phyloP scores from a whole-genome alignment of 495 filamentous ascomycete genomes.

The Apodospora peruviana region DNA sequence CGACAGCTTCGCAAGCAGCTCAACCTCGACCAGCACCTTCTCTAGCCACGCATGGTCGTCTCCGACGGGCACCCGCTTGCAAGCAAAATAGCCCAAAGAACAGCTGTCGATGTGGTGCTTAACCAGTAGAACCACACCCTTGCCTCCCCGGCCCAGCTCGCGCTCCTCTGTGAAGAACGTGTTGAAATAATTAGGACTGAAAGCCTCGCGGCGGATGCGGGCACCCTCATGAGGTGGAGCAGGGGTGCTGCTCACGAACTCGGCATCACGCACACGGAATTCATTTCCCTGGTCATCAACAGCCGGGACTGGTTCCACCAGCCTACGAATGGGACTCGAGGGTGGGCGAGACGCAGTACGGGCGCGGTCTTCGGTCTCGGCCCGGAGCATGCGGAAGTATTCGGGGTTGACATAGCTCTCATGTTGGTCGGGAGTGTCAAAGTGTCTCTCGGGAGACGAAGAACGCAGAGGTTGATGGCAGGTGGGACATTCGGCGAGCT shows the following conservation, averaged over 20 bases:
- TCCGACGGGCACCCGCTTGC: slow-evolving; percentile 93
- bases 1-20: slow-evolving; percentile 81
- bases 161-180: slow-evolving; percentile 84
- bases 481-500: slow-evolving; percentile 70
- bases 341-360: slow-evolving; percentile 27
- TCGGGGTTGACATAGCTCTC: slow-evolving; percentile 77
- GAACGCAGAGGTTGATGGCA: slow-evolving; percentile 75
- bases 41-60: slow-evolving; percentile 94
- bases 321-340: slow-evolving; percentile 43
- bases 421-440: slow-evolving; percentile 35
- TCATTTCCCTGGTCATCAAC: slow-evolving; percentile 18
- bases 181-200: slow-evolving; percentile 87
- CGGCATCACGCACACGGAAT: slow-evolving; percentile 31
- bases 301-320: slow-evolving; percentile 35
- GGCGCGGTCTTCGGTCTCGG: slow-evolving; percentile 23
- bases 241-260: slow-evolving; percentile 52
- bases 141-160: slow-evolving; percentile 83
- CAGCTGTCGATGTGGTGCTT: slow-evolving; percentile 86
- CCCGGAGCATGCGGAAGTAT: slow-evolving; percentile 90
- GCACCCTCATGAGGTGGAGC: slow-evolving; percentile 41
- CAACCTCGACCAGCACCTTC: slow-evolving; percentile 87
- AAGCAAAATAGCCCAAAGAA: slow-evolving; percentile 81
- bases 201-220: slow-evolving; percentile 77
- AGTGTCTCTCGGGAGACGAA: slow-evolving; percentile 43
- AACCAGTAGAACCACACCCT: slow-evolving; percentile 89